Percentiles rank a stretch among this genome's conserved stretches.
Evolutionary conservation across 2,329 filamentous ascomycete genomes (phyloP).

Genomic region (Zasmidium angulare): DNA sequence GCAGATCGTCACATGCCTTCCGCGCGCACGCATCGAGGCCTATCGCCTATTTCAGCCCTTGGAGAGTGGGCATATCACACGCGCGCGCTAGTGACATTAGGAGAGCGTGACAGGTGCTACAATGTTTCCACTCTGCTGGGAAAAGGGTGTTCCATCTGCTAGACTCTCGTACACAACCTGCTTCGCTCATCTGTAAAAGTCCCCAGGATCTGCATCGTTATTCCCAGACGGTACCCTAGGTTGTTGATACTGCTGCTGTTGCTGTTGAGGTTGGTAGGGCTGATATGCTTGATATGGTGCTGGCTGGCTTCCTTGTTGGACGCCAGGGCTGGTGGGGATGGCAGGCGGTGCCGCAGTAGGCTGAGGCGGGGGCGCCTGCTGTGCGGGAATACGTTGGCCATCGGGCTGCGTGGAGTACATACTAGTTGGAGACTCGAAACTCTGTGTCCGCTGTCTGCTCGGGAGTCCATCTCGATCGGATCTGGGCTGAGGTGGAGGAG

Average conservation of each 20-base stretch:
- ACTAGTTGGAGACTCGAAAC: constrained; percentile 31
- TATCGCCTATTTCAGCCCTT: neutral
- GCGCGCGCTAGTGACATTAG: neutral
- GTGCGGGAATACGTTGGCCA: constrained; percentile 15
- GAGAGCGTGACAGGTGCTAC: neutral
- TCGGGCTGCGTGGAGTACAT: constrained; percentile 28
- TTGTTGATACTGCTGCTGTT: constrained; percentile 23
- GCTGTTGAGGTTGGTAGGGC: constrained; percentile 14
- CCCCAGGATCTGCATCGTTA: constrained; percentile 34
- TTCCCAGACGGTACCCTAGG: constrained; percentile 20
- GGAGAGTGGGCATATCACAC: neutral
- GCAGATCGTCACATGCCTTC: neutral
- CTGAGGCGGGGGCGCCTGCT: constrained; percentile 20
- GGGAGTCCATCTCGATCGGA: constrained; percentile 24
- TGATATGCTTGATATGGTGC: constrained; percentile 33
- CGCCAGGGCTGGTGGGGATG: constrained; percentile 19
- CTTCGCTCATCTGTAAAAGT: constrained; percentile 38
- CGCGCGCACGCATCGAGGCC: neutral
- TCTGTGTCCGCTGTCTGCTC: constrained; percentile 28
- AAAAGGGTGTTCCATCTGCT: too few species aligned
- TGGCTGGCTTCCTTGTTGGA: constrained; percentile 12
- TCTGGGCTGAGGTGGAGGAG: constrained; percentile 10
- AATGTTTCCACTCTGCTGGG: neutral
- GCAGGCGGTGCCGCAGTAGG: constrained; percentile 35
- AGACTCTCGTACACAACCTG: too few species aligned